Evolutionary conservation across 805 yeast species (phyloP), one percentile per base, ranked within the genome.

Genomic region (Kluyveromyces aestuarii): DNA sequence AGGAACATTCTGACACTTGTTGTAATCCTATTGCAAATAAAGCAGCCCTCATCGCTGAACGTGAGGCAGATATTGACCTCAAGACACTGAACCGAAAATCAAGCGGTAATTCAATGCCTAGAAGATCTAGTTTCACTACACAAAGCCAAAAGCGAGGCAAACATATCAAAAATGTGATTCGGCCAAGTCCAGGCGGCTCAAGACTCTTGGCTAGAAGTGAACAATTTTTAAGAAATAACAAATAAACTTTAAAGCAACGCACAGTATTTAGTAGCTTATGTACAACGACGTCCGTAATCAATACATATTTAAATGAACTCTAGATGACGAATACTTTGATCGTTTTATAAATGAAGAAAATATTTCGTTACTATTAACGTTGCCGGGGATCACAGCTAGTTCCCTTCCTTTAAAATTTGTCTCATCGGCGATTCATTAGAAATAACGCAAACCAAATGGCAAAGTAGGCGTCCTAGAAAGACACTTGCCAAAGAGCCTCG

Each of bases 401-500:
- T 21, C 25, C 25, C 3, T 21, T 21, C 25, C 3, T 3, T 21
- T 21, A 21, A 21, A n/a, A n/a, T n/a, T n/a, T n/a, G n/a, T 21
- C 6, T 21, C 25, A 21, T 21, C 25, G 25, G 25, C 25, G 25
- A 21, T 21, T 21, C 25, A 21, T 21, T 21, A 4, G 25, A 6
- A 21, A 21, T 21, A 21, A 21, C 25, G 25, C 25, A 21, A 21
- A 21, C 6, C 25, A 21, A 21, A 4, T 21, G 25, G 6, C 25
- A 6, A 21, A 21, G 25, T 21, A 21, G 25, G 4, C 35, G 8
- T 30, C 35, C 35, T 55, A 71, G 52, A 69, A 68, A 27, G 68
- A 67, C 9, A 68, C 63, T 49, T 81, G 87, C 96, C 96, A 89
- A 43, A 89, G 75, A 33, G 86, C 81, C 52, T 77, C 72, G 16